Conservation (phyloP, 129 eudicot species). For the Dittrichia graveolens region DNA sequence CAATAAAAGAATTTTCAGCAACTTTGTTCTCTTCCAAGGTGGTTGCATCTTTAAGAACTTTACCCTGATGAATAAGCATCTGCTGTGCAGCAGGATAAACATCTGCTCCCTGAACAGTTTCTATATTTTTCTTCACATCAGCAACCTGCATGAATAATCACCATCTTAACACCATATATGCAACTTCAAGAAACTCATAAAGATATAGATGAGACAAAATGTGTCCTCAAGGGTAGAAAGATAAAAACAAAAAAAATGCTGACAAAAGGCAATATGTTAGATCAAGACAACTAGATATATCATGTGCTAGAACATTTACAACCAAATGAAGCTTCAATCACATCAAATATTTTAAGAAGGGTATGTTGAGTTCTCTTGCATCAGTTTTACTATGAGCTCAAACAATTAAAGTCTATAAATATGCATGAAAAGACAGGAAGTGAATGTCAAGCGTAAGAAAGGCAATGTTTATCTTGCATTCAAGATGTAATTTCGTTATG, state of each 20-base stretch:
- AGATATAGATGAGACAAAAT: not conserved
- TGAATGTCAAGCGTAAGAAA: not conserved
- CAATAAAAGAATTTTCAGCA: conserved; percentile 76
- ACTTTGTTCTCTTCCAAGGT: conserved; percentile 85
- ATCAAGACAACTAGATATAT: conserved; percentile 1
- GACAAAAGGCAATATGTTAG: not conserved
- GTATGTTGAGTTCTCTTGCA: not conserved
- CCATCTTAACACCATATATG: conserved; percentile 8
- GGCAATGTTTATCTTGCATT: not conserved
- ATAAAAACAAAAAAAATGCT: not conserved
- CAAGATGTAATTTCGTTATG: too few species aligned
- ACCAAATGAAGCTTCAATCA: not conserved
- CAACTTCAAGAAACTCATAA: conserved; percentile 8
- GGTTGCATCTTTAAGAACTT: conserved; percentile 81
- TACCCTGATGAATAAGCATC: conserved; percentile 87
- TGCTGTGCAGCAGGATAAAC: conserved; percentile 82
- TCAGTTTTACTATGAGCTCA: too few species aligned
- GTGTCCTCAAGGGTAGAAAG: not conserved
- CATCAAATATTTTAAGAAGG: not conserved
- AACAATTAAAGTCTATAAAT: too few species aligned
- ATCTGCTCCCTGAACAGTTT: conserved; percentile 67
- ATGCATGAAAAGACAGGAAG: too few species aligned
- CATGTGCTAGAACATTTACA: not conserved
- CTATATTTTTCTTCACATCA: conserved; percentile 86
- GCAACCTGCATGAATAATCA: conserved; percentile 53